Evolutionary conservation across 139 green algal species (phyloP), one percentile per base, ranked within the genome.

Genomic region (Chlamydomonas sp.): DNA sequence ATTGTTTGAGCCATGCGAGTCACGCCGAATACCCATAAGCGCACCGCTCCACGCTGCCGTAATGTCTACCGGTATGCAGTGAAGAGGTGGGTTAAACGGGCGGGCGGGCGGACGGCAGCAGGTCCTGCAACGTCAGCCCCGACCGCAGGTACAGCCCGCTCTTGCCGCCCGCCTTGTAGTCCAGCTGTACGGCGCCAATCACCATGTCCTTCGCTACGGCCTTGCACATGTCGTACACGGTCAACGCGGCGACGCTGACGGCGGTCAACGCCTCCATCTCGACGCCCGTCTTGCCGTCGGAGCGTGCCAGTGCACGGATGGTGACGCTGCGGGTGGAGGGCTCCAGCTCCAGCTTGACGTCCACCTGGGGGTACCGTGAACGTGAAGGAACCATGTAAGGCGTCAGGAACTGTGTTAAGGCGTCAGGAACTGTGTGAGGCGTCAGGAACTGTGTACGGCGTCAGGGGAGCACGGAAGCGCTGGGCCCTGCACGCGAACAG

Each of bases 141-240:
- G 63, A 72, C 17, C 86, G 80, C 58, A 82, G 62, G 83, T 89
- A 98, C 16, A 94, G 84, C 2, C 97, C 97, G 83, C 93, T 97
- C 71, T 96, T 96, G 8, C 97, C 97, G 0, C 97, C 97, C 1
- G 62, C 90, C 90, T 99, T 99, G 61, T 72, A 72, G 16, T 97
- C 91, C 83, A 99, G 92, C 60, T 79, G 88, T 7, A 99, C n/a
- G 20, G 96, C 92, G 6, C 77, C 94, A 62, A 99, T 96, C 2
- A 90, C 78, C 14, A 97, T 96, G 60, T 91, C 93, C 86, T 97
- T 98, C 63, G 82, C 93, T 20, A 96, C 93, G 5, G 92, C 97
- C 90, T 99, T 99, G 89, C 93, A 97, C 98, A 99, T 99, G 93
- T 99, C 98, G 84, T 99, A 99, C 79, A 99, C 95, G 5, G 95